phyloP scores from a whole-genome alignment of 139 green algal genomes.

The Axilococcus clingmanii region DNA sequence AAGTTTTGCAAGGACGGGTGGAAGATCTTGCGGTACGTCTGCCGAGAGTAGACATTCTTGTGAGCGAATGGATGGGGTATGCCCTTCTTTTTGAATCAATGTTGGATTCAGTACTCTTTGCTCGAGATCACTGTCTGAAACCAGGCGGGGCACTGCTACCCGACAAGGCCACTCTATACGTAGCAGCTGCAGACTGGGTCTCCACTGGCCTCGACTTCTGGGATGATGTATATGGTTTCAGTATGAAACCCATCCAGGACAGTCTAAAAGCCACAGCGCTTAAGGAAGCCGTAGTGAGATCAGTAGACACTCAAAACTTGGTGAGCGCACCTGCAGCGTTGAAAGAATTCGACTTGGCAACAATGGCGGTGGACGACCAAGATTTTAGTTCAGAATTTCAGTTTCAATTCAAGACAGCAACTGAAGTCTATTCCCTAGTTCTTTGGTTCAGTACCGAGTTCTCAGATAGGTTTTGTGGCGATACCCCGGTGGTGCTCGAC shows the following conservation, averaged over 20 bases:
- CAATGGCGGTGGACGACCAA: conserved; percentile 59
- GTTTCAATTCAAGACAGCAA: conserved; percentile 43
- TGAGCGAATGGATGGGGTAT: conserved; percentile 98
- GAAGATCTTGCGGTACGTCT: conserved; percentile 49
- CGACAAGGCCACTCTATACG: conserved; percentile 61
- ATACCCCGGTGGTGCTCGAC: conserved; percentile 60
- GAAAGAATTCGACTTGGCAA: conserved; percentile 63
- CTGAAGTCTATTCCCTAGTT: conserved; percentile 48
- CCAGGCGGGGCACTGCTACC: conserved; percentile 85
- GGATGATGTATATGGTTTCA: conserved; percentile 87
- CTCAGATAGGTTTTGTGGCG: conserved; percentile 64
- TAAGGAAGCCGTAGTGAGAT: conserved; percentile 38
- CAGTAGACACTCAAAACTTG: conserved; percentile 42
- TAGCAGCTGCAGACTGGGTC: conserved; percentile 46
- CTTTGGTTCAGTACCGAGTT: conserved; percentile 95
- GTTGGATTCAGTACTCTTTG: conserved; percentile 74
- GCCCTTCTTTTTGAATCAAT: conserved; percentile 95
- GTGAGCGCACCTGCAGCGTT: conserved; percentile 21
- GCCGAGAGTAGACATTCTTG: conserved; percentile 71
- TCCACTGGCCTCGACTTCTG: conserved; percentile 65
- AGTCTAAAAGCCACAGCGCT: conserved; percentile 2
- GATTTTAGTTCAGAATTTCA: conserved; percentile 80
- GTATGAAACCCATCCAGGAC: conserved; percentile 54
- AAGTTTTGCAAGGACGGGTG: conserved; percentile 49
- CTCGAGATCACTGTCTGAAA: conserved; percentile 58